Percentiles rank a stretch among this genome's conserved stretches.
These are phyloP conservation scores for Aleurites moluccanus DNA, from an alignment of 441 rosid genomes.

Conservation along the genomic window DNA sequence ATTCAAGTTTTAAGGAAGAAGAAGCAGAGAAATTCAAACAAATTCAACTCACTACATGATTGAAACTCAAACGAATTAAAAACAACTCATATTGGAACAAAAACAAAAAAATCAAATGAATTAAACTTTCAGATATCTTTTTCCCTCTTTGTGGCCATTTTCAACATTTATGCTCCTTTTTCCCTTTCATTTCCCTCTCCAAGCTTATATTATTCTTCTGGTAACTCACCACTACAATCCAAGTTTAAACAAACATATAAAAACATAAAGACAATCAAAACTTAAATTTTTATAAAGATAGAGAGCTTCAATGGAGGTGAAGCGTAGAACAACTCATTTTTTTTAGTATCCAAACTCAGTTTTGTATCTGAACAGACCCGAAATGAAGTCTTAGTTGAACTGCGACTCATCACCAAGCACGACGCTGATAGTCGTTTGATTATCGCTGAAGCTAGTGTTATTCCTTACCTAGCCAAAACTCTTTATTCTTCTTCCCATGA, in stretches of 20 bases:
- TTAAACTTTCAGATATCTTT: too few relatives aligned
- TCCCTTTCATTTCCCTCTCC: not conserved
- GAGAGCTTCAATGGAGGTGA: conserved; percentile 53
- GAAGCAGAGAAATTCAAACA: too few relatives aligned
- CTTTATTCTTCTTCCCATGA: conserved; percentile 66
- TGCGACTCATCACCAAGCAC: conserved; percentile 69
- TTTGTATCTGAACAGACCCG: conserved; percentile 80
- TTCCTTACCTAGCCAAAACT: conserved; percentile 75
- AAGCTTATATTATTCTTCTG: not conserved
- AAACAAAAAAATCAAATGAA: too few relatives aligned
- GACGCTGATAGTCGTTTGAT: conserved; percentile 67
- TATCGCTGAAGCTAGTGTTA: conserved; percentile 70
- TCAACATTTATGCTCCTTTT: not conserved
- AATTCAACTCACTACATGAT: too few relatives aligned
- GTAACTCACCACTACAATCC: too few relatives aligned
- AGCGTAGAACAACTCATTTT: conserved; percentile 55
- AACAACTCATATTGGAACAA: too few relatives aligned
- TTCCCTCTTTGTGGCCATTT: too few relatives aligned
- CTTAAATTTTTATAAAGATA: too few relatives aligned
- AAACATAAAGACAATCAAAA: not conserved
- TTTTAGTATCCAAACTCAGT: conserved; percentile 65
- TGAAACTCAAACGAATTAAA: too few relatives aligned
- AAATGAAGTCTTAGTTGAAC: conserved; percentile 63
- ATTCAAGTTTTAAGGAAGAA: too few relatives aligned
- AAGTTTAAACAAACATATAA: too few relatives aligned